phyloP scores from a whole-genome alignment of 75 land plant species.

The Ceratopteris richardii region DNA sequence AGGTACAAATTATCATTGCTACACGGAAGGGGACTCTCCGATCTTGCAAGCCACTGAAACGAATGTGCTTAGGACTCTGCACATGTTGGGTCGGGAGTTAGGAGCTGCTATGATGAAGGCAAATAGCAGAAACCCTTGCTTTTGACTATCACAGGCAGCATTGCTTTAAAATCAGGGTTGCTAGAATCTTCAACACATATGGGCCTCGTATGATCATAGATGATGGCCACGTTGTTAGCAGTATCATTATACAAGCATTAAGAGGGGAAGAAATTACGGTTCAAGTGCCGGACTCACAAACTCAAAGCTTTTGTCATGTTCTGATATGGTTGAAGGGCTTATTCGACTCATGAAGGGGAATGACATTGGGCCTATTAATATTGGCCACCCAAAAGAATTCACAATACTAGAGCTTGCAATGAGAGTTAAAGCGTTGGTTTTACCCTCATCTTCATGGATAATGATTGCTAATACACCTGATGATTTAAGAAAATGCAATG shows the following conservation, averaged over 20 bases:
- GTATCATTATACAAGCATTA: conserved; percentile 88
- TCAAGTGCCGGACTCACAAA: conserved; percentile 88
- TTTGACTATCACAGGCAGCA: conserved; percentile 97
- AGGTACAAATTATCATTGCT: too few relatives aligned
- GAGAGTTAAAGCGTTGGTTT: conserved; percentile 69
- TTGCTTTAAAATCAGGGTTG: conserved; percentile 88
- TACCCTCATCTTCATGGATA: conserved; percentile 34
- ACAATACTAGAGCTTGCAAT: conserved; percentile 96
- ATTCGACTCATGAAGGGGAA: conserved; percentile 92
- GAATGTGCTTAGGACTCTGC: conserved; percentile 41
- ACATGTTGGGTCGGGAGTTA: conserved; percentile 67
- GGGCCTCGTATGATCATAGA: conserved; percentile 97
- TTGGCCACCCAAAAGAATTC: conserved; percentile 98
- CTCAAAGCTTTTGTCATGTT: conserved; percentile 85
- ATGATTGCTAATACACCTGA: conserved; percentile 92
- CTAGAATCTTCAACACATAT: conserved; percentile 94
- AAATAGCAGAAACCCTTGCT: conserved; percentile 92
- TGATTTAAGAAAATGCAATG: conserved; percentile 90
- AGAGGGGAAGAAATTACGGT: conserved; percentile 79
- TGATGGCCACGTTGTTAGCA: conserved; percentile 98
- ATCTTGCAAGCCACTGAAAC: conserved; percentile 41
- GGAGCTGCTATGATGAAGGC: conserved; percentile 98
- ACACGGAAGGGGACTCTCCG: too few relatives aligned
- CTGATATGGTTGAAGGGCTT: conserved; percentile 97
- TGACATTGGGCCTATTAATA: conserved; percentile 80